phyloP scores from a whole-genome alignment of 768 basidiomycete species.

The Hygrophoropsis aurantiaca region DNA sequence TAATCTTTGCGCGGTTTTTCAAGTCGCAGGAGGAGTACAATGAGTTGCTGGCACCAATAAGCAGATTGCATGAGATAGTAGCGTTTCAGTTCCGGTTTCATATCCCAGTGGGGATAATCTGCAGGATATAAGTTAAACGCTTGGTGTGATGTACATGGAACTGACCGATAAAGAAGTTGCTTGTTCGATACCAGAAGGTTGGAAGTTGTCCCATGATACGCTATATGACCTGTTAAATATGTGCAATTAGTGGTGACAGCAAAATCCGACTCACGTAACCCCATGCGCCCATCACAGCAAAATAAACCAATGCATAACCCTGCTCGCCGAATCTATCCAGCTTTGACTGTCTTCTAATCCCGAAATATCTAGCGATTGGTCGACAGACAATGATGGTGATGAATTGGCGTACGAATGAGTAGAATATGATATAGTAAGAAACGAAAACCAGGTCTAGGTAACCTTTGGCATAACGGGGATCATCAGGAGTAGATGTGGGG shows the following conservation, averaged over 20 bases:
- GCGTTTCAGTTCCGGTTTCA: constrained; percentile 80
- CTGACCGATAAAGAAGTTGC: constrained; percentile 82
- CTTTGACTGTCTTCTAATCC: constrained; percentile 66
- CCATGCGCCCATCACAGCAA: constrained; percentile 63
- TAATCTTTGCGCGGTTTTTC: constrained; percentile 97
- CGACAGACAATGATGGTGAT: constrained; percentile 63
- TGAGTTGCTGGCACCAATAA: constrained; percentile 93
- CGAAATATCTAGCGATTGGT: constrained; percentile 68
- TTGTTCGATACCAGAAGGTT: constrained; percentile 83
- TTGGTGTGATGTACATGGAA: constrained; percentile 7
- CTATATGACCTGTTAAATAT: constrained; percentile 36
- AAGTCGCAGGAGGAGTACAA: constrained; percentile 79
- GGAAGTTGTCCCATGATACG: constrained; percentile 80
- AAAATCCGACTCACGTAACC: constrained; percentile 64
- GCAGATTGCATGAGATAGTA: constrained; percentile 94
- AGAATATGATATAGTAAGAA: constrained; percentile 82
- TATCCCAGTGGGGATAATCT: constrained; percentile 90
- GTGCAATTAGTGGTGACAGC: neutral
- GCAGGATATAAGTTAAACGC: neutral
- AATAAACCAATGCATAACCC: constrained; percentile 84
- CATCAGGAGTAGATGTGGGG: constrained; percentile 47
- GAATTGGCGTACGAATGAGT: constrained; percentile 82
- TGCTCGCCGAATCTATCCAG: constrained; percentile 89
- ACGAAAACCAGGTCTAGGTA: constrained; percentile 79
- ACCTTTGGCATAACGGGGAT: constrained; percentile 69